Evolutionary conservation across 352 stramenopile genomes (phyloP).

Genomic region (Pseudoperonospora humuli): DNA sequence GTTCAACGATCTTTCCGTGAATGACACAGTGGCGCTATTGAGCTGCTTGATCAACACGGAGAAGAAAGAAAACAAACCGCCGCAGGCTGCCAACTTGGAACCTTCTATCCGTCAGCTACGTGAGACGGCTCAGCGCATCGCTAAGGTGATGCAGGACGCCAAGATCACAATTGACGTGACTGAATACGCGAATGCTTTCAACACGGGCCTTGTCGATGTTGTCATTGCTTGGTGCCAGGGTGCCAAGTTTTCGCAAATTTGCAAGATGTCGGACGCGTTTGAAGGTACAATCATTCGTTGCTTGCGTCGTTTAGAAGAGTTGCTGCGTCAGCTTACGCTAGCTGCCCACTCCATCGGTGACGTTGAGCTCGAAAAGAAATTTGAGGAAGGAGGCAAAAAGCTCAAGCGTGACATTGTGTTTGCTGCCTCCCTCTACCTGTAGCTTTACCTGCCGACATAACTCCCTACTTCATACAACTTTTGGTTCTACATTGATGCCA

Average conservation of each 20-base stretch:
- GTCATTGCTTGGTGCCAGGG: conserved; percentile 96
- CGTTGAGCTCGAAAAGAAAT: conserved; percentile 95
- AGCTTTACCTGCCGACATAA: conserved; percentile 7
- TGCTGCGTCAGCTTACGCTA: conserved; percentile 94
- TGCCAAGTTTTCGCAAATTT: conserved; percentile 98
- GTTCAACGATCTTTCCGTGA: conserved; percentile 97
- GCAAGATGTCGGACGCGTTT: conserved; percentile 96
- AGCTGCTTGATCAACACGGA: conserved; percentile 96
- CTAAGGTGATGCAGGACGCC: conserved; percentile 86
- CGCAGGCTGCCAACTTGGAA: conserved; percentile 75
- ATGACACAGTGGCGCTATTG: conserved; percentile 94
- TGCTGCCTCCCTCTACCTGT: conserved; percentile 97
- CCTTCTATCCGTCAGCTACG: conserved; percentile 90
- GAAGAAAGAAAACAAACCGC: conserved; percentile 83
- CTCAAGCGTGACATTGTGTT: conserved; percentile 99
- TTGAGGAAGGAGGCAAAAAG: conserved; percentile 94
- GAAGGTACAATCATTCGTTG: conserved; percentile 98
- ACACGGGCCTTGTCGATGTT: conserved; percentile 96
- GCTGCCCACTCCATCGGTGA: conserved; percentile 97
- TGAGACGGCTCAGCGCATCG: conserved; percentile 90
- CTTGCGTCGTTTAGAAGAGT: conserved; percentile 94
- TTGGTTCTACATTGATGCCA: conserved; percentile 2
- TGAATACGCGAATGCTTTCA: conserved; percentile 97
- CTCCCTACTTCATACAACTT: conserved; percentile 4
- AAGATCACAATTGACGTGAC: conserved; percentile 95